Conservation (phyloP, 768 basidiomycete species). For the Tulasnella sp. region DNA sequence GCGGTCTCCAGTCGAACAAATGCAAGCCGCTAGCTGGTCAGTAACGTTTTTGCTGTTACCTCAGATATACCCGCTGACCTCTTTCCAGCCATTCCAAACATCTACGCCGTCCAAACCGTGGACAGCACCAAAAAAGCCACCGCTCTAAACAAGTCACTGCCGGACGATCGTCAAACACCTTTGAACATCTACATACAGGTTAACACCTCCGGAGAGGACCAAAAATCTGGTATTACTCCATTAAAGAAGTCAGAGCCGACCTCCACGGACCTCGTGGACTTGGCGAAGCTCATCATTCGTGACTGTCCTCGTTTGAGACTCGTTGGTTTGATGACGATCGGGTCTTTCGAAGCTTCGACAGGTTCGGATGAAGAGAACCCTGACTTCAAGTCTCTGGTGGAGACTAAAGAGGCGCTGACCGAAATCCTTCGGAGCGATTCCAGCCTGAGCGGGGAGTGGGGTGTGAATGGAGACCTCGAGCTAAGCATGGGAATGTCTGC, state of each 20-base stretch:
- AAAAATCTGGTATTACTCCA: conserved; percentile 75
- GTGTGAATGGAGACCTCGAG: conserved; percentile 40
- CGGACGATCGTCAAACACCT: conserved; percentile 40
- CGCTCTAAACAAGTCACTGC: conserved; percentile 62
- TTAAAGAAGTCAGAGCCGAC: conserved; percentile 25
- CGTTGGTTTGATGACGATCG: conserved; percentile 94
- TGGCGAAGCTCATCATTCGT: conserved; percentile 59
- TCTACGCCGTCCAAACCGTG: conserved; percentile 78
- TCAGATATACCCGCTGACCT: background rate
- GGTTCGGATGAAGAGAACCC: conserved; percentile 40
- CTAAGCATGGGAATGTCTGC: conserved; percentile 97
- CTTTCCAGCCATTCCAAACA: conserved; percentile 67
- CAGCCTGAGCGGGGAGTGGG: conserved; percentile 30
- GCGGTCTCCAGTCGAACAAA: conserved; percentile 88
- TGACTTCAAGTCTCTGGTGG: conserved; percentile 64
- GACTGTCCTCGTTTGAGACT: conserved; percentile 66
- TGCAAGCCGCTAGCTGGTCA: conserved; percentile 75
- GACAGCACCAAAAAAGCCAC: conserved; percentile 71
- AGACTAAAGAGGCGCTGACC: conserved; percentile 50
- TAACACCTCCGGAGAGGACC: conserved; percentile 89
- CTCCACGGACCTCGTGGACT: conserved; percentile 40
- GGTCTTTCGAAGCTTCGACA: conserved; percentile 59
- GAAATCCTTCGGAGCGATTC: conserved; percentile 27
- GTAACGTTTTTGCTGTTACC: conserved; percentile 18
- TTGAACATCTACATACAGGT: conserved; percentile 83